These are phyloP conservation scores for Pleoardoris graminearum DNA, from an alignment of 2,329 filamentous ascomycete genomes.

Conservation along the genomic window DNA sequence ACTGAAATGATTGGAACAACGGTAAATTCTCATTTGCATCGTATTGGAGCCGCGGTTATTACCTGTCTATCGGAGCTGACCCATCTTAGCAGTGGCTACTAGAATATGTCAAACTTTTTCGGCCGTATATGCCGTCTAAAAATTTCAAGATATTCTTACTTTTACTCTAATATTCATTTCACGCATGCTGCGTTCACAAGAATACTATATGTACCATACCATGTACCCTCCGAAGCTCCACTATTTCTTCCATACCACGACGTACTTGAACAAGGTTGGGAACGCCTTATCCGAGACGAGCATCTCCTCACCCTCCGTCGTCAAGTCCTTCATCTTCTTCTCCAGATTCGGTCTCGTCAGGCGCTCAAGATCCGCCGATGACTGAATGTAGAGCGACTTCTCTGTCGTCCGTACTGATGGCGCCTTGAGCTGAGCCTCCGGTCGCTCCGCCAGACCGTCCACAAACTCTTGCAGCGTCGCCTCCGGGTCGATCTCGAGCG, in stretches of 20 bases:
- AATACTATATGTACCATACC: not conserved
- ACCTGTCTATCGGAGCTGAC: too few relatives aligned
- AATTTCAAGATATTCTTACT: too few relatives aligned
- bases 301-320: conserved; percentile 82
- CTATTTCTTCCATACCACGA: conserved; percentile 52
- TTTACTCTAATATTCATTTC: too few relatives aligned
- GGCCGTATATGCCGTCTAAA: too few relatives aligned
- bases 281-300: conserved; percentile 93
- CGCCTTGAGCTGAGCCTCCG: conserved; percentile 92
- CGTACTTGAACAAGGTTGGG: conserved; percentile 69
- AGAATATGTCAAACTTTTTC: too few relatives aligned
- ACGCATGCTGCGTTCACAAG: too few relatives aligned
- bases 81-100: too few relatives aligned
- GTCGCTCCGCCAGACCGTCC: conserved; percentile 77
- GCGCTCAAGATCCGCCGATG: conserved; percentile 77
- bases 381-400: conserved; percentile 89
- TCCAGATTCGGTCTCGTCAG: conserved; percentile 80
- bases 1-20: too few relatives aligned
- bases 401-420: conserved; percentile 80
- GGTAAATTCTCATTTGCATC: too few relatives aligned
- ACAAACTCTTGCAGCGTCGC: conserved; percentile 81
- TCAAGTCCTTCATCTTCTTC: conserved; percentile 75
- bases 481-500: conserved; percentile 70
- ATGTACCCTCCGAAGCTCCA: not conserved
- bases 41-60: too few relatives aligned